Conservation (phyloP, 176 grass and related monocot species). For the Triticum urartu region DNA sequence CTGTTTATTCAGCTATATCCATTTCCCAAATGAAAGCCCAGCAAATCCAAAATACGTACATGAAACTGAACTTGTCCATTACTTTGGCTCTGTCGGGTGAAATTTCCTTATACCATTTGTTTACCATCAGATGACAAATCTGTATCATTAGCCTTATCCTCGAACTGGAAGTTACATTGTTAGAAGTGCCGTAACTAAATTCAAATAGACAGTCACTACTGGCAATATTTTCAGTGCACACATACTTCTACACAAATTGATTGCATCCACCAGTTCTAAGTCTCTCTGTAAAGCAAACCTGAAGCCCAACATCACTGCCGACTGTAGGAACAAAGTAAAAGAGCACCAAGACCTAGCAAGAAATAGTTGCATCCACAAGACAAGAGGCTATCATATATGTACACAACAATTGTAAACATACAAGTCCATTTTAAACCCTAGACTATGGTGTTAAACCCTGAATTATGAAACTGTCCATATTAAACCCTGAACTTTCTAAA, state of each 20-base stretch:
- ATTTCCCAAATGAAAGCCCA: not conserved
- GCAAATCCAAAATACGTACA: not conserved
- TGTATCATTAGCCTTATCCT: not conserved
- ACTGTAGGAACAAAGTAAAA: not conserved
- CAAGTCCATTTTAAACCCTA: not conserved
- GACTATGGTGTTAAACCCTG: not conserved
- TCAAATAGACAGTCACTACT: not conserved
- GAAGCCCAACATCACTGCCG: not conserved
- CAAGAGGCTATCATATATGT: not conserved
- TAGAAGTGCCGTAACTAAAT: slow-evolving; percentile 2
- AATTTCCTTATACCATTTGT: not conserved
- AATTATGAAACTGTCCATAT: not conserved
- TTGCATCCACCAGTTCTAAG: not conserved
- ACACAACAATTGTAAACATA: not conserved
- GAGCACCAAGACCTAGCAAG: not conserved
- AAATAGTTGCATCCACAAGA: not conserved
- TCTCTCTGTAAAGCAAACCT: not conserved
- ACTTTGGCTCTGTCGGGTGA: not conserved
- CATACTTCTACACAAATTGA: not conserved
- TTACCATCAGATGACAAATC: not conserved
- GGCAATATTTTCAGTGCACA: not conserved
- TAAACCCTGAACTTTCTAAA: not conserved
- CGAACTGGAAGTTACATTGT: not conserved
- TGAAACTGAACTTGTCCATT: not conserved
- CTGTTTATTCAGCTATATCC: not conserved